A percentile compares a stretch with the other conserved stretches of the same genome.
Evolutionary conservation across 2,329 filamentous ascomycete species (phyloP).

Genomic region (Microdochium trichocladiopsis): DNA sequence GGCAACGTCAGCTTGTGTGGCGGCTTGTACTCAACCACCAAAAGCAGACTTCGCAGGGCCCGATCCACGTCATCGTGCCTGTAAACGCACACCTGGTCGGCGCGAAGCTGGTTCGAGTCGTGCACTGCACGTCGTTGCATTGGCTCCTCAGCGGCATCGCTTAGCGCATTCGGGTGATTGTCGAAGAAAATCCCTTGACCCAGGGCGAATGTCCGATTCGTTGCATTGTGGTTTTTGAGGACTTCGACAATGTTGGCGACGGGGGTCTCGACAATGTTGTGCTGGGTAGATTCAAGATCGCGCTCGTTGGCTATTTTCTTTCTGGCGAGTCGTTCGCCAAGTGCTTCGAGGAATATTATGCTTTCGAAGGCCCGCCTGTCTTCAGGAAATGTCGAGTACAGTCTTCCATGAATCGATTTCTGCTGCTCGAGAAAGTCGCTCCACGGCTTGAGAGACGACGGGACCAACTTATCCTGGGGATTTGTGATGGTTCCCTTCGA

Average conservation of each 20-base stretch:
- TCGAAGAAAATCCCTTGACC: not conserved
- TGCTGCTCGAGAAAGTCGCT: not conserved
- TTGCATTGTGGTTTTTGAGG: not conserved
- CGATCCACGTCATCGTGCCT: no score
- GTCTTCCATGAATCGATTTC: not conserved
- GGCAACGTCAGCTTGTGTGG: conserved; percentile 11
- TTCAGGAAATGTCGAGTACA: not conserved
- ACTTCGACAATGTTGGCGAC: no score
- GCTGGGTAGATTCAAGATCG: not conserved
- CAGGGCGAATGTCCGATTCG: not conserved
- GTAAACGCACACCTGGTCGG: no score
- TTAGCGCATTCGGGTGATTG: not conserved
- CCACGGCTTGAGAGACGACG: not conserved
- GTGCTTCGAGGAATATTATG: not conserved
- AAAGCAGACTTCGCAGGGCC: not conserved
- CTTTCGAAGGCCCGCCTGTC: not conserved
- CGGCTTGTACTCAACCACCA: conserved; percentile 11
- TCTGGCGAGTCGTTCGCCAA: not conserved
- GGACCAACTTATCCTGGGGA: not conserved
- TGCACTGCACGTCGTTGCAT: no score
- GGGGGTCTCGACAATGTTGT: not conserved
- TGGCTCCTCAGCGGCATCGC: not conserved
- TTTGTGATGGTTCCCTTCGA: not conserved
- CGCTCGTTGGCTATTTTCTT: not conserved
- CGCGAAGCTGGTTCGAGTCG: no score